Evolutionary conservation across 192 early-diverging fungal species (phyloP).

Genomic region (Coemansia sp.): DNA sequence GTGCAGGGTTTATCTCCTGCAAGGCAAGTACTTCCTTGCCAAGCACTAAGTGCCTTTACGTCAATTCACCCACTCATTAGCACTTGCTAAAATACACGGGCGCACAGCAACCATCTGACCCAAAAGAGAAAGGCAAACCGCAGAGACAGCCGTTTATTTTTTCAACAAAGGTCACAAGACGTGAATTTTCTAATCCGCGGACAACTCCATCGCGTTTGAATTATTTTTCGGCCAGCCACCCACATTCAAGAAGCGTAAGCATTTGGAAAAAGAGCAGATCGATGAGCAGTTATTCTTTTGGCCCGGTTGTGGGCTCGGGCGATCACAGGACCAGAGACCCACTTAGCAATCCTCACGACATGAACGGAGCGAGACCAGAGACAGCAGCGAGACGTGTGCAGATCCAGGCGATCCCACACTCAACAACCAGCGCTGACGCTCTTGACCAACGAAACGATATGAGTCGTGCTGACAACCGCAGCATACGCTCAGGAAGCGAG

Average conservation of each 20-base stretch:
- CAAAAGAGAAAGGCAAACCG: neutral
- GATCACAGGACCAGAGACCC: slow-evolving; percentile 10
- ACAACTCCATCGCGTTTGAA: neutral
- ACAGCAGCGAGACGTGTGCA: slow-evolving; percentile 37
- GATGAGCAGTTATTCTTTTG: slow-evolving; percentile 25
- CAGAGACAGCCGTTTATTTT: neutral
- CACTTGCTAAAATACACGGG: neutral
- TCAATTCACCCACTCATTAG: neutral
- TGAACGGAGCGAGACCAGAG: slow-evolving; percentile 23
- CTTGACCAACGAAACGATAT: neutral
- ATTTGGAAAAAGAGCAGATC: neutral
- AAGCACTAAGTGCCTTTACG: too few relatives aligned
- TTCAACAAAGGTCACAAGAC: neutral
- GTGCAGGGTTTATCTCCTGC: neutral
- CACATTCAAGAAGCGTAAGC: neutral
- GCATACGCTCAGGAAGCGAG: slow-evolving; percentile 8
- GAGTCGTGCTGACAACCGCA: slow-evolving; percentile 7
- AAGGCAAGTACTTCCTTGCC: neutral
- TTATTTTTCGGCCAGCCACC: too few relatives aligned
- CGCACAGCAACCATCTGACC: neutral
- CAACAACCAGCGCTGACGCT: slow-evolving; percentile 24
- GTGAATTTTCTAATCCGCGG: neutral
- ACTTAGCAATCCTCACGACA: slow-evolving; percentile 11
- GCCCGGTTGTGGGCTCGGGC: slow-evolving; percentile 15
- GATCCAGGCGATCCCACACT: slow-evolving; percentile 45